phyloP scores from a whole-genome alignment of 1,284 basidiomycete species.

The Xerocomus minutiporus region DNA sequence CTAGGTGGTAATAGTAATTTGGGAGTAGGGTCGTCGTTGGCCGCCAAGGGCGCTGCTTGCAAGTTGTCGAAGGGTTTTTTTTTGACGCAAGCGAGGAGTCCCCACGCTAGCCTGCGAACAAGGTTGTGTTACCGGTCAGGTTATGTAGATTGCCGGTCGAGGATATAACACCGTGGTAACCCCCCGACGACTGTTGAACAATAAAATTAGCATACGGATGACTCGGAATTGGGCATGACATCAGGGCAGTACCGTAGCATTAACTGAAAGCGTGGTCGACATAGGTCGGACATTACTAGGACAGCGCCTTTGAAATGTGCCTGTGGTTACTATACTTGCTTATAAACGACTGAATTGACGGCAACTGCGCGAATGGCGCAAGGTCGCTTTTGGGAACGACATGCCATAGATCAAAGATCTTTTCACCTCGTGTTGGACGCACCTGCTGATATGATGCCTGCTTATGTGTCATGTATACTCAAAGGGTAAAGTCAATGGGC shows the following conservation, averaged over 20 bases:
- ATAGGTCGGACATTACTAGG: slow-evolving; percentile 31
- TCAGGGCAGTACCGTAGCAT: slow-evolving; percentile 2
- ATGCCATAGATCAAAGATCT: slow-evolving; percentile 23
- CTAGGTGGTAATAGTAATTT: slow-evolving; percentile 24
- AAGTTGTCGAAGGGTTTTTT: neutral
- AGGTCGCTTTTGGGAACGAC: slow-evolving; percentile 20
- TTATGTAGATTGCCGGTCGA: slow-evolving; percentile 12
- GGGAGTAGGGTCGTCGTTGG: neutral
- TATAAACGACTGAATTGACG: slow-evolving; percentile 26
- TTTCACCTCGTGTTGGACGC: slow-evolving; percentile 31
- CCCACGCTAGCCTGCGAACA: slow-evolving; percentile 14
- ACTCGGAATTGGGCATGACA: neutral
- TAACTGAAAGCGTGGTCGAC: slow-evolving; percentile 18
- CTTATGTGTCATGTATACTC: slow-evolving; percentile 16
- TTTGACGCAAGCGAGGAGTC: neutral
- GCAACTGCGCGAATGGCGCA: slow-evolving; percentile 24
- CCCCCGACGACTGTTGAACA: slow-evolving; percentile 10
- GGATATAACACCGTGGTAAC: slow-evolving; percentile 2
- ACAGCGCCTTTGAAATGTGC: slow-evolving; percentile 25
- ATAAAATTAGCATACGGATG: slow-evolving; percentile 28
- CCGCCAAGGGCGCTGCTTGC: neutral
- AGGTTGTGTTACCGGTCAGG: slow-evolving; percentile 5
- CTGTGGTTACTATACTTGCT: slow-evolving; percentile 23
- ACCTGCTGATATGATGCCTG: slow-evolving; percentile 28
- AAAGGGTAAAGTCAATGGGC: slow-evolving; percentile 21